Evolutionary conservation across 257 asterid species (phyloP).

Genomic region (Solanum chiquidenum): DNA sequence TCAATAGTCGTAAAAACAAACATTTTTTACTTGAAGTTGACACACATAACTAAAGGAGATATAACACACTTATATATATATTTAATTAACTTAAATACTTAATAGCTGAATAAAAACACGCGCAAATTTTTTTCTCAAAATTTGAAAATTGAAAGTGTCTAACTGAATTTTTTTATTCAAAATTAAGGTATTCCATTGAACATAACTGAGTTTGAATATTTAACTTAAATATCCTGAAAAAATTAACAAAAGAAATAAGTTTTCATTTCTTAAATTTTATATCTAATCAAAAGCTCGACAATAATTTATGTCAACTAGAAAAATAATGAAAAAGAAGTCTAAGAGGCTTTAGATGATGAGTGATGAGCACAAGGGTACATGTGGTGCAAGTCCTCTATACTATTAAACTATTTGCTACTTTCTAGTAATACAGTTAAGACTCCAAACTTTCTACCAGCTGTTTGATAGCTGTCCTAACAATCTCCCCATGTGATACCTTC

Average conservation of each 20-base stretch:
- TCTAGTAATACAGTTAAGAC: constrained; percentile 66
- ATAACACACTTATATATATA: no score
- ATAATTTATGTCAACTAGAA: neutral
- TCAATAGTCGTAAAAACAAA: neutral
- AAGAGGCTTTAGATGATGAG: neutral
- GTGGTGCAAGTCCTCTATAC: constrained; percentile 61
- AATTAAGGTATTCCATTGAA: neutral
- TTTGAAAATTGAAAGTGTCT: neutral
- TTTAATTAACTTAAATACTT: no score
- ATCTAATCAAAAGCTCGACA: rapidly evolving
- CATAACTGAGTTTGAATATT: no score
- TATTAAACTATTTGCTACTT: constrained; percentile 31
- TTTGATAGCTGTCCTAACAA: constrained; percentile 68
- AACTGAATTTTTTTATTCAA: no score
- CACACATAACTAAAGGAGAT: neutral
- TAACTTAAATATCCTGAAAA: no score
- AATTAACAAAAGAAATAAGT: rapidly evolving
- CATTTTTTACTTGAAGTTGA: no score
- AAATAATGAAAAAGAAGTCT: neutral
- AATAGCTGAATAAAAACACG: no score
- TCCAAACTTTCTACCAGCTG: constrained; percentile 65
- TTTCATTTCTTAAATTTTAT: neutral
- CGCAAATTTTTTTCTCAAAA: no score
- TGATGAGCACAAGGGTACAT: constrained; percentile 56
- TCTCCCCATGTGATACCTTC: constrained; percentile 72